These are phyloP conservation scores for Vaccinium macrocarpon DNA, from an alignment of 148 eudicot genomes.

Conservation along the genomic window DNA sequence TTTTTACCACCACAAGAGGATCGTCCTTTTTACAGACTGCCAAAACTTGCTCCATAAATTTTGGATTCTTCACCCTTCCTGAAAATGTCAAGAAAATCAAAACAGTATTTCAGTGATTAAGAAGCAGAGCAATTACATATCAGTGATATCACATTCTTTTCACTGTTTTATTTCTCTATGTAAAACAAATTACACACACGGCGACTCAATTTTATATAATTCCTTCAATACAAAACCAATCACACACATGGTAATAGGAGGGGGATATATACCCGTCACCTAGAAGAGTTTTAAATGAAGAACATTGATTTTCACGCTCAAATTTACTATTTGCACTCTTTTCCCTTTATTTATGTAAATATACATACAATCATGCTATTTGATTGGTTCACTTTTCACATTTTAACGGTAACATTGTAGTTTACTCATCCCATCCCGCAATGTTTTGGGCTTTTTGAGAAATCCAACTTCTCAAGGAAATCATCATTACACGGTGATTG, in stretches of 20 bases:
- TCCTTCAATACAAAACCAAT: not conserved
- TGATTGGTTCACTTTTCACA: not conserved
- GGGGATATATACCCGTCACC: too few relatives aligned
- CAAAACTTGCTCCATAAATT: slow-evolving; percentile 52
- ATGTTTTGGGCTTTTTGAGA: too few relatives aligned
- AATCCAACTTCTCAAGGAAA: too few relatives aligned
- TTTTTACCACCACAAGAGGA: slow-evolving; percentile 53
- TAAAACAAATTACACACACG: not conserved
- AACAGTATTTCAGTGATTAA: not conserved
- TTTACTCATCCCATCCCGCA: too few relatives aligned
- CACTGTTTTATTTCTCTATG: not conserved
- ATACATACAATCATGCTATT: too few relatives aligned
- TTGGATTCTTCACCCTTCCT: slow-evolving; percentile 63
- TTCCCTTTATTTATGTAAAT: too few relatives aligned
- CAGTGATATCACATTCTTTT: not conserved
- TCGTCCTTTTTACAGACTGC: slow-evolving; percentile 42
- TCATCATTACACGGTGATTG: too few relatives aligned
- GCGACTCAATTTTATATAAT: not conserved
- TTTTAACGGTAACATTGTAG: too few relatives aligned
- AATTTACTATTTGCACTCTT: too few relatives aligned
- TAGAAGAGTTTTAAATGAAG: too few relatives aligned
- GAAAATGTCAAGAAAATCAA: not conserved
- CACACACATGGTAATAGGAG: not conserved
- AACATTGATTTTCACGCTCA: not conserved
- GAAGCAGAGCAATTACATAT: not conserved